Evolutionary conservation across 768 basidiomycete genomes (phyloP).

Genomic region (Rubroboletus satanas): DNA sequence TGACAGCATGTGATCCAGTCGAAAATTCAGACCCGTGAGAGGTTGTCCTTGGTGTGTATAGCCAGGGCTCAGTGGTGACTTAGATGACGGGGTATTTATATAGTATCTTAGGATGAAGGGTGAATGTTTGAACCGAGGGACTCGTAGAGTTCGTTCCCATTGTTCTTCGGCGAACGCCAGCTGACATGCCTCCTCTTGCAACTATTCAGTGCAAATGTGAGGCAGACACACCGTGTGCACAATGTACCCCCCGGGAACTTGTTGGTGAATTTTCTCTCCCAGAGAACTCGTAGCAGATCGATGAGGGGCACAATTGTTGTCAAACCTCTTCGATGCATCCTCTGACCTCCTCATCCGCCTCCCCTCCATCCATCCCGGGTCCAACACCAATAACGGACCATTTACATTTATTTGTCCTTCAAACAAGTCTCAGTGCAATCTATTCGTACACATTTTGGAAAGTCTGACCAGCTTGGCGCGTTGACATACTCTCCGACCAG

Average conservation of each 20-base stretch:
- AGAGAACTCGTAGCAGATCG: background rate
- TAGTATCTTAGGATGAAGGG: background rate
- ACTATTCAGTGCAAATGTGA: background rate
- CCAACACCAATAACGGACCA: background rate
- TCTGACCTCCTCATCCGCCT: background rate
- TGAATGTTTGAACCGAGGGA: background rate
- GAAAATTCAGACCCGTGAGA: too few relatives aligned
- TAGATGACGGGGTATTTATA: background rate
- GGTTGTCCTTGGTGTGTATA: background rate
- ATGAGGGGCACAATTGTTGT: background rate
- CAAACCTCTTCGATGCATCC: too few relatives aligned
- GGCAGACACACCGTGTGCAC: background rate
- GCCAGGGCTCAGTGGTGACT: background rate
- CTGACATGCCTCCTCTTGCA: background rate
- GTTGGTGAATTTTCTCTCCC: background rate
- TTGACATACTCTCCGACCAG: background rate
- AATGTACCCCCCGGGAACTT: background rate
- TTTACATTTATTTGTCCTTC: background rate
- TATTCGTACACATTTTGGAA: background rate
- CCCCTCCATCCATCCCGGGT: background rate
- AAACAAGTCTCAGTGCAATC: background rate
- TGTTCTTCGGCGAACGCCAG: background rate
- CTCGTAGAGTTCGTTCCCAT: background rate
- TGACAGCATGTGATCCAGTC: too few relatives aligned
- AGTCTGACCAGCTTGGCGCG: background rate